phyloP scores from a whole-genome alignment of 192 early-diverging fungal genomes.

The Coemansia sp. region DNA sequence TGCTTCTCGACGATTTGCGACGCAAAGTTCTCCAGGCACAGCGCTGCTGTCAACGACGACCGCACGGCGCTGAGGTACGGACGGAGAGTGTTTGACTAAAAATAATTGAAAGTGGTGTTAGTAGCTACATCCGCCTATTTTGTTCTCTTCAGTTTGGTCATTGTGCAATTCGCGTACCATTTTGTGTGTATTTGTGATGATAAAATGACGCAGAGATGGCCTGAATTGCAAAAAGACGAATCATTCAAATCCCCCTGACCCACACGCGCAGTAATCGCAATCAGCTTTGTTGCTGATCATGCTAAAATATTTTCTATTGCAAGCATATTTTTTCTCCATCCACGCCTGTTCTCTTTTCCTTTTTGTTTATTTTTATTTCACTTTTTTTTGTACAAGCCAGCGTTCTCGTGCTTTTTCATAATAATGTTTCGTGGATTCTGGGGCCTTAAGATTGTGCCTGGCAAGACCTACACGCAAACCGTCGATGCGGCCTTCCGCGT shows the following conservation, averaged over 20 bases:
- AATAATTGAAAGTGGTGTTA: background rate
- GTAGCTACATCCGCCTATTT: background rate
- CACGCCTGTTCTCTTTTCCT: background rate
- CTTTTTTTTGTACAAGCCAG: background rate
- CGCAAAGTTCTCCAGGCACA: slow-evolving; percentile 97
- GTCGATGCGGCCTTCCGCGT: slow-evolving; percentile 78
- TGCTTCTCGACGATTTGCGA: slow-evolving; percentile 97
- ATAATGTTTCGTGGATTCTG: slow-evolving; percentile 59
- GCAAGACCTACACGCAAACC: slow-evolving; percentile 72
- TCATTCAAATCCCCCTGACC: slow-evolving; percentile 1
- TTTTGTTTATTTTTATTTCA: slow-evolving; percentile 5
- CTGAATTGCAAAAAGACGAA: background rate
- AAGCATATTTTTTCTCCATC: background rate
- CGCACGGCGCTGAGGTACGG: slow-evolving; percentile 94
- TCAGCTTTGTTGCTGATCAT: background rate
- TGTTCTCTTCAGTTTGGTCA: background rate
- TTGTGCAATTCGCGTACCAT: no score
- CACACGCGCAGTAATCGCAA: background rate
- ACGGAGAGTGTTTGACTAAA: slow-evolving; percentile 93
- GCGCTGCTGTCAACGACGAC: slow-evolving; percentile 86
- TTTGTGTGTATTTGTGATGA: background rate
- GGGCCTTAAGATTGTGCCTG: slow-evolving; percentile 67
- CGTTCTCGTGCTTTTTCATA: slow-evolving; percentile 2
- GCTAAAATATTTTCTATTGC: slow-evolving; percentile 15
- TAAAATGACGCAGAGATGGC: background rate